Base-by-base conservation (phyloP, 1,139 yeast genomes). In the Diutina ranongensis region DNA sequence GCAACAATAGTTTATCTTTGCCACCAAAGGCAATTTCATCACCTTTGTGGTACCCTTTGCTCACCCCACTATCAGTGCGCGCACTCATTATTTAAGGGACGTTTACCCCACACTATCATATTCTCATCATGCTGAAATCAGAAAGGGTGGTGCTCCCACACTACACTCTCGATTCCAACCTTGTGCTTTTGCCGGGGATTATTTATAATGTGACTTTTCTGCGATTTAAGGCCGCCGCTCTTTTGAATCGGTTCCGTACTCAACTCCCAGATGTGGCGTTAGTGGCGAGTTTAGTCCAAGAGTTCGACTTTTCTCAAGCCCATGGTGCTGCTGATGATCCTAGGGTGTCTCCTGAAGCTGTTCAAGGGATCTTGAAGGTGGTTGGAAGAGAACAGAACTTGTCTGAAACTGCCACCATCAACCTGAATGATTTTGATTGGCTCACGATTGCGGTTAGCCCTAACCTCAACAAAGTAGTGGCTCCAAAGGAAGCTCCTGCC, bases 111-210 rank as follows among this genome's bases (percentile, higher is more conserved):
- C 40, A 35, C 40, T 25, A 10, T 25, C 28, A 25, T 25, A 7
- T 25, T 25, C 28, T 25, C 5, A n/a, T 13, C 18, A 20, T 35
- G 40, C 40, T 35, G 40, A 35, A 35, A 15, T 13, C 5, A 20
- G 40, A 48, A 21, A 45, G 45, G 50, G 50, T 62, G 46, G 63
- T 62, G 16, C 58, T 71, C 45, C 75, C 76, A 33, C 62, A 67
- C 32, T 70, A 70, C 54, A 62, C 61, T 46, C 59, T 68, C 35
- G 74, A 68, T 54, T 67, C 72, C 41, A 68, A 65, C 51, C 58
- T 78, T 49, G 76, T 79, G 13, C 64, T 78, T 34, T 57, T 79
- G 13, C 85, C 86, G 1, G 84, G 84, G 0, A 72, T 78, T 45
- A 67, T 77, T 27, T 80, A 79, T 57, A 71, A 76, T 49, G 76